Evolutionary conservation across 495 filamentous ascomycete species (phyloP).

Genomic region (Hypoxylon crocopeplum): DNA sequence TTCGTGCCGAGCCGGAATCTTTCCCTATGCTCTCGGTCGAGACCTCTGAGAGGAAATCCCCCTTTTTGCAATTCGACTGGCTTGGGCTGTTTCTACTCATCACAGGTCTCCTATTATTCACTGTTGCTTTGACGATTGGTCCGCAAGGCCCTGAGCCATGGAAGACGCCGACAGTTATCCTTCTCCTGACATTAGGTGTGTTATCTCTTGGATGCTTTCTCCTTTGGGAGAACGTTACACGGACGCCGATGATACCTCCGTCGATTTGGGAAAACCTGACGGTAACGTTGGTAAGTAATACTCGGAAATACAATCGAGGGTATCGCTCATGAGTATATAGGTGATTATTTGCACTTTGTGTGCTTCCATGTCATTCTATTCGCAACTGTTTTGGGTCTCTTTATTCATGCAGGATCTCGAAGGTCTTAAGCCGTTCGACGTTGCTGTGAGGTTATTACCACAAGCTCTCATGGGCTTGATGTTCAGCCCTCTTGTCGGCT

Average conservation of each 20-base stretch:
- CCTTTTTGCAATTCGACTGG: conserved; percentile 43
- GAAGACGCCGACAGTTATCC: conserved; percentile 63
- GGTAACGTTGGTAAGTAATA: conserved; percentile 43
- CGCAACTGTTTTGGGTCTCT: conserved; percentile 48
- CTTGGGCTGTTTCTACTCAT: conserved; percentile 39
- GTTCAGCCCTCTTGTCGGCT: conserved; percentile 44
- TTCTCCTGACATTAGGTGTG: conserved; percentile 61
- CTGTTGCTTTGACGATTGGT: conserved; percentile 43
- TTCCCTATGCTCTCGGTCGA: conserved; percentile 63
- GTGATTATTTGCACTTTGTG: conserved; percentile 39
- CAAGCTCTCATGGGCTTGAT: conserved; percentile 45
- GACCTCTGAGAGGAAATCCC: conserved; percentile 51
- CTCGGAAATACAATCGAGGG: background rate
- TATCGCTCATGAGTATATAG: conserved; percentile 15
- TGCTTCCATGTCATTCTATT: conserved; percentile 49
- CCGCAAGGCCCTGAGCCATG: conserved; percentile 56
- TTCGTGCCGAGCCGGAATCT: conserved; percentile 56
- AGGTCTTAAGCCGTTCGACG: conserved; percentile 39
- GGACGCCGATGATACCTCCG: conserved; percentile 43
- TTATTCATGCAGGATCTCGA: conserved; percentile 49
- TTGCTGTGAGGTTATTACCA: conserved; percentile 43
- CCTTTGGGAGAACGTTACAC: conserved; percentile 57
- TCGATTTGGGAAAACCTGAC: conserved; percentile 44
- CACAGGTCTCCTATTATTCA: conserved; percentile 43
- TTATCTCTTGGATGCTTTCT: conserved; percentile 58